Base-by-base conservation (phyloP, 345 rosid genomes). In the Syzygium aromaticum region DNA sequence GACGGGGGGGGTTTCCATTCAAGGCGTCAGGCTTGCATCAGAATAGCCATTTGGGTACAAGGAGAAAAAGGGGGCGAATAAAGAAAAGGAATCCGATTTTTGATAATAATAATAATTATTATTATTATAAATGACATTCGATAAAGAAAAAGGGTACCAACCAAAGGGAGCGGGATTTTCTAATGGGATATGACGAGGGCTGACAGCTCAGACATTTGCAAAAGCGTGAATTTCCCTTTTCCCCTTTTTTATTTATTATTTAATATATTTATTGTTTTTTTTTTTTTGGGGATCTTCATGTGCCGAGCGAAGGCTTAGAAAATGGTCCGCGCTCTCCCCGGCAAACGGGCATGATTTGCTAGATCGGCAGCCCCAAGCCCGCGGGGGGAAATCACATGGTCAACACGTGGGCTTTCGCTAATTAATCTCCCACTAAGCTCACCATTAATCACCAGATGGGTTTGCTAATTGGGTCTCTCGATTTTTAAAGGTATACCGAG, bases 161-260 rank as follows among this genome's bases (percentile, higher is more conserved):
- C 11, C 7, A 2, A 86, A 86, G 49, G 67, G 64, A 43, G n/a
- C 23, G 61, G 61, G n/a, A 49, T 67, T 14, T 9, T 59, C 5
- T 25, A 25, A 11, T 59, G 46, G 46, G 46, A 43, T 43, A 43
- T 43, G n/a, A 64, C 28, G 46, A 23, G 53, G 61, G 51, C 28
- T 93, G 94, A 93, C 98, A 95, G 89, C 86, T 3, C 8, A 84
- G 54, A n/a, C 85, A 28, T 52, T 16, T 61, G 57, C 52, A 14
- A 14, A 14, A 33, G 49, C 80, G 49, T 33, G 49, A 33, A 33
- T 67, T 30, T 15, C 15, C 8, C 27, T 11, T 84, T 51, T 49
- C 17, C 9, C 22, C n/a, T n/a, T 8, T 94, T 96, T 91, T 94
- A 93, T 63, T 94, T 95, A 15, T 28, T 52, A 0, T 17, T 23